Percentiles rank a stretch among this genome's conserved stretches.
These are phyloP conservation scores for Thermochaetoides thermophila DNA, from an alignment of 495 filamentous ascomycete genomes.

Conservation along the genomic window DNA sequence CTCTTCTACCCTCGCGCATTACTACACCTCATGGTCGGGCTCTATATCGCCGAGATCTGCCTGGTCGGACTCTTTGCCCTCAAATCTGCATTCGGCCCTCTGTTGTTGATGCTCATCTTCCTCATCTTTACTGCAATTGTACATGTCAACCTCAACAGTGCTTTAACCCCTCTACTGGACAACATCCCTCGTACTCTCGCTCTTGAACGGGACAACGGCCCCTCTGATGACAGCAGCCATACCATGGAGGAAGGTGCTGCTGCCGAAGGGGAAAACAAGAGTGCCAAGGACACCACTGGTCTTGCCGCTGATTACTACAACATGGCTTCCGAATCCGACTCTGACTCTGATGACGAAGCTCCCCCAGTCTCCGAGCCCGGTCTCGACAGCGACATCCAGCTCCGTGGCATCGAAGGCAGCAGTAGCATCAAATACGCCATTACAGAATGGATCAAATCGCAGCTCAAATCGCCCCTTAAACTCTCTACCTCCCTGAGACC, in stretches of 20 bases:
- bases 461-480: constrained; percentile 6
- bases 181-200: constrained; percentile 47
- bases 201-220: constrained; percentile 37
- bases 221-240: constrained; percentile 16
- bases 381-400: constrained; percentile 17
- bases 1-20: constrained; percentile 62
- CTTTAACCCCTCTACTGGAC: constrained; percentile 58
- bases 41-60: constrained; percentile 66
- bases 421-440: constrained; percentile 16
- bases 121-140: constrained; percentile 60
- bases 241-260: constrained; percentile 15
- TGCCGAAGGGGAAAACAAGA: no score
- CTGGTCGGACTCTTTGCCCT: constrained; percentile 74
- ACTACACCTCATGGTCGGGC: constrained; percentile 68
- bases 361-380: constrained; percentile 10
- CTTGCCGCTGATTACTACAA: constrained; percentile 29
- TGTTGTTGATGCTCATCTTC: constrained; percentile 59
- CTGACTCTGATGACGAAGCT: constrained; percentile 23
- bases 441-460: constrained; percentile 7
- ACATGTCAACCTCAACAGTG: constrained; percentile 62
- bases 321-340: constrained; percentile 16
- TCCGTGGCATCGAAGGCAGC: constrained; percentile 20
- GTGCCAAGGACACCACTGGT: constrained; percentile 6
- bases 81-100: constrained; percentile 47
- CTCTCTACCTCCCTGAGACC: not conserved